Evolutionary conservation across 1,284 basidiomycete genomes (phyloP).

Genomic region (Apiotrichum veenhuisii): DNA sequence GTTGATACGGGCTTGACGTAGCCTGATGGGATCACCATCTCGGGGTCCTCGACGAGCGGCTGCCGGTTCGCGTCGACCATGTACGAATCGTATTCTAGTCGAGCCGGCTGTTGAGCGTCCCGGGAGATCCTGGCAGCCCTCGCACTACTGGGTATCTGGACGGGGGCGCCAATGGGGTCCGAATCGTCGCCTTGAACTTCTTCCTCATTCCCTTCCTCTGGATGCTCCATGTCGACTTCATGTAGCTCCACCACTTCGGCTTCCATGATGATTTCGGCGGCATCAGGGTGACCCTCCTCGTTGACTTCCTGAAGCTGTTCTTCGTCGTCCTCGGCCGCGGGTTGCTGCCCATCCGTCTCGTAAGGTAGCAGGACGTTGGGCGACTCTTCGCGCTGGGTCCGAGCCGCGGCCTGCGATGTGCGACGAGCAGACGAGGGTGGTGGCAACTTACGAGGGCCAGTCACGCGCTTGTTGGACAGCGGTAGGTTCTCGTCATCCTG

Average conservation of each 20-base stretch:
- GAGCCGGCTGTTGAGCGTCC: too few species aligned
- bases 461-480: not conserved
- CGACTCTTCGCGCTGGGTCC: too few species aligned
- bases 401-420: too few species aligned
- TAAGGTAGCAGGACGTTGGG: too few species aligned
- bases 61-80: conserved; percentile 27
- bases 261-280: too few species aligned
- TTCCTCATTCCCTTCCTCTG: not conserved
- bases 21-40: conserved; percentile 18
- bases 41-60: conserved; percentile 19
- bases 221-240: too few species aligned
- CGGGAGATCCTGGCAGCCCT: not conserved
- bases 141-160: not conserved
- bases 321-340: not conserved
- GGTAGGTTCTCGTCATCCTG: not conserved
- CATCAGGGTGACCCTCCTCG: not conserved
- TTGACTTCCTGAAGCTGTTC: not conserved
- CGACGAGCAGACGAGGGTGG: too few species aligned
- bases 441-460: not conserved
- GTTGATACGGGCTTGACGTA: conserved; percentile 7
- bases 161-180: not conserved
- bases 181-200: not conserved
- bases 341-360: not conserved
- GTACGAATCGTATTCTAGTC: conserved; percentile 28
- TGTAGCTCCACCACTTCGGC: too few species aligned